Evolutionary conservation across 2,329 filamentous ascomycete genomes (phyloP).

Genomic region (Thelonectria olida): DNA sequence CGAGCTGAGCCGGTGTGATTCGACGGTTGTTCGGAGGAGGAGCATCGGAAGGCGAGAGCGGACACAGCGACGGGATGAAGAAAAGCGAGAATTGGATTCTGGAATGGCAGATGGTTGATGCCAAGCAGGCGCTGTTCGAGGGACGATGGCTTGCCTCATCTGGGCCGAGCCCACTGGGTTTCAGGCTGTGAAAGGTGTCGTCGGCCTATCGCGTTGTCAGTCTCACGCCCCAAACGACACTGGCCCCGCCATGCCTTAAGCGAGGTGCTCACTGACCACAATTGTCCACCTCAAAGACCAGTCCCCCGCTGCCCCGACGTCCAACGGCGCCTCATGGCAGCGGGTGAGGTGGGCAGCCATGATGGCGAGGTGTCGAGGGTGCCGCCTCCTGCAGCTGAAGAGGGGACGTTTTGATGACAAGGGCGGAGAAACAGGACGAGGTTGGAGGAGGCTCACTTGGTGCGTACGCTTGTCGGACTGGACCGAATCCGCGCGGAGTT

Average conservation of each 20-base stretch:
- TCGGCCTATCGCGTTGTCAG: constrained; percentile 29
- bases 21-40: constrained; percentile 2
- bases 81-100: background rate
- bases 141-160: constrained; percentile 30
- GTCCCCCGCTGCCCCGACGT: constrained; percentile 6
- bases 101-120: constrained; percentile 5
- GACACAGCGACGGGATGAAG: constrained; percentile 1
- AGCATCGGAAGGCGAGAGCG: constrained; percentile 1
- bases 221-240: constrained; percentile 36
- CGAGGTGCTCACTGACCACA: constrained; percentile 32
- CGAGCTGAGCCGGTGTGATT: constrained; percentile 14
- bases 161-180: constrained; percentile 35
- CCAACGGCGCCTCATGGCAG: background rate
- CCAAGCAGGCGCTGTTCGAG: constrained; percentile 6
- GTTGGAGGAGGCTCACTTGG: background rate
- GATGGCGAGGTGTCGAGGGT: background rate
- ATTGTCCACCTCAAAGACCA: background rate
- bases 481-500: background rate
- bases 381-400: background rate
- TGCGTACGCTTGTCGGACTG: background rate
- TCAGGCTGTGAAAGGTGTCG: constrained; percentile 37
- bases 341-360: background rate
- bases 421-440: background rate
- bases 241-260: constrained; percentile 39
- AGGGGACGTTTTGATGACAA: background rate